These are phyloP conservation scores for Xylaria sp. DNA, from an alignment of 2,329 filamentous ascomycete species.

Conservation along the genomic window DNA sequence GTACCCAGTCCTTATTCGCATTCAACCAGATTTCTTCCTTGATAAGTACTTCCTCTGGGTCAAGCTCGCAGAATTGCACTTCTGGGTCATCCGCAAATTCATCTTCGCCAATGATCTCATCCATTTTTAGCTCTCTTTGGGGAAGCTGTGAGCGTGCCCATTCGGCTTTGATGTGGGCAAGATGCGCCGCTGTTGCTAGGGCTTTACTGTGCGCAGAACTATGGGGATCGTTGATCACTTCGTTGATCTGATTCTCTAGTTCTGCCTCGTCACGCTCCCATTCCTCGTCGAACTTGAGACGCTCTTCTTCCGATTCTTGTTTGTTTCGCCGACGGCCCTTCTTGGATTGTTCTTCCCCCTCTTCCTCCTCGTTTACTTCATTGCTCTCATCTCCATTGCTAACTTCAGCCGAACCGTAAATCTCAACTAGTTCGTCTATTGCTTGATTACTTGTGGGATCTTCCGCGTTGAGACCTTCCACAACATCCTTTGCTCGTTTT, in stretches of 20 bases:
- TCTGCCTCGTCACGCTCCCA: slow-evolving; percentile 72
- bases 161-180: slow-evolving; percentile 64
- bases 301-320: slow-evolving; percentile 48
- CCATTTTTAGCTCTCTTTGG: slow-evolving; percentile 64
- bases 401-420: slow-evolving; percentile 51
- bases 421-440: slow-evolving; percentile 56
- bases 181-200: slow-evolving; percentile 68
- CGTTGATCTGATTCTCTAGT: slow-evolving; percentile 76
- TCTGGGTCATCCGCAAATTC: slow-evolving; percentile 94
- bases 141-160: slow-evolving; percentile 62
- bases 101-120: slow-evolving; percentile 75
- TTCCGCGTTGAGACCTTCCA: slow-evolving; percentile 46
- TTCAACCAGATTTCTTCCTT: slow-evolving; percentile 97
- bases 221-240: slow-evolving; percentile 72
- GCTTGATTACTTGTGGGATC: slow-evolving; percentile 54
- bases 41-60: slow-evolving; percentile 76
- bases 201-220: slow-evolving; percentile 65
- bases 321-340: slow-evolving; percentile 30
- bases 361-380: slow-evolving; percentile 55
- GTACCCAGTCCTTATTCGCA: slow-evolving; percentile 93
- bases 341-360: slow-evolving; percentile 29
- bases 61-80: slow-evolving; percentile 81
- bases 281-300: slow-evolving; percentile 69
- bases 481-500: slow-evolving; percentile 44
- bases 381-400: slow-evolving; percentile 46